A percentile compares a stretch with the other conserved stretches of the same genome.
phyloP scores from a whole-genome alignment of 305 asterid genomes.

The Plantago coronopus region DNA sequence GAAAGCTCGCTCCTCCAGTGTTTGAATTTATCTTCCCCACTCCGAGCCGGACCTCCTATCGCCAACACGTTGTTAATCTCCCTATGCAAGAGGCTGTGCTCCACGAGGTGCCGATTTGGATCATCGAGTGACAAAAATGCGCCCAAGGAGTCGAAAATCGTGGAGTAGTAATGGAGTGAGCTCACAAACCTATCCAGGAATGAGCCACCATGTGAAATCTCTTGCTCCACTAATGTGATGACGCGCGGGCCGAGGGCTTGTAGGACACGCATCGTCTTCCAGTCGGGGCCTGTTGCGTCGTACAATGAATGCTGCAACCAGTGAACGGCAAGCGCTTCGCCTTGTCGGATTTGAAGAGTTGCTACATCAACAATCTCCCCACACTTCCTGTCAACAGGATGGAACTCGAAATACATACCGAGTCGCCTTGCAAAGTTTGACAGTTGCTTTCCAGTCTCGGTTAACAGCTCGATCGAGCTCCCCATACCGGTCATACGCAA shows the following conservation, averaged over 20 bases:
- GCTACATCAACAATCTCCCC: slow-evolving; percentile 39
- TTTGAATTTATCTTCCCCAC: slow-evolving; percentile 68
- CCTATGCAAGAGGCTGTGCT: slow-evolving; percentile 49
- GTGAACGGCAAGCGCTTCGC: slow-evolving; percentile 58
- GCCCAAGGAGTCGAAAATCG: slow-evolving; percentile 67
- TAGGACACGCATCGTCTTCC: slow-evolving; percentile 53
- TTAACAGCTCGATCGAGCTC: slow-evolving; percentile 36
- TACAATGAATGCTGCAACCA: slow-evolving; percentile 74
- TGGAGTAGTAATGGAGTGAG: slow-evolving; percentile 70
- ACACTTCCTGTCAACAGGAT: slow-evolving; percentile 41
- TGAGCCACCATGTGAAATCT: slow-evolving; percentile 51
- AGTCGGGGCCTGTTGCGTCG: slow-evolving; percentile 70
- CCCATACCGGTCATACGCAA: slow-evolving; percentile 71
- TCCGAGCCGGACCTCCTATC: slow-evolving; percentile 73
- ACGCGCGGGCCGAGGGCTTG: slow-evolving; percentile 48
- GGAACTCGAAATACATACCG: slow-evolving; percentile 63
- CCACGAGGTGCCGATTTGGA: slow-evolving; percentile 42
- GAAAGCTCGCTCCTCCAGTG: slow-evolving; percentile 63
- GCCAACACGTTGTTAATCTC: slow-evolving; percentile 76
- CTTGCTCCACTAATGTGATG: slow-evolving; percentile 71
- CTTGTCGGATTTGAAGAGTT: slow-evolving; percentile 31
- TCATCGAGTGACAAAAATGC: slow-evolving; percentile 44
- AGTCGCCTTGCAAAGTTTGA: slow-evolving; percentile 54
- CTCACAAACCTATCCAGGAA: slow-evolving; percentile 71
- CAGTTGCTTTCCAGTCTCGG: slow-evolving; percentile 57